phyloP scores from a whole-genome alignment of 2,329 filamentous ascomycete species.

The Neofusicoccum sp. region DNA sequence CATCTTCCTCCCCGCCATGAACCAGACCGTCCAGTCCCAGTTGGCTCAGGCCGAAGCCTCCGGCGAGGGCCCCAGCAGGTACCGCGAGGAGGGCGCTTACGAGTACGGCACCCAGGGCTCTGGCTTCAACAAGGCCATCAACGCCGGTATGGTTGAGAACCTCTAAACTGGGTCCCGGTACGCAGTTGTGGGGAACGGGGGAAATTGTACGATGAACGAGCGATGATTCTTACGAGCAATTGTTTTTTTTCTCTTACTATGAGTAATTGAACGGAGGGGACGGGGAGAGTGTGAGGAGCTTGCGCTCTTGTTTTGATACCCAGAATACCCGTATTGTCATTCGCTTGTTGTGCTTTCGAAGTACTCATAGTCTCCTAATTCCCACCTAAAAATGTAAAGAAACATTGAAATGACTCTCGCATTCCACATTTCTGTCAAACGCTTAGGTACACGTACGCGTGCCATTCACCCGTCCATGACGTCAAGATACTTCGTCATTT shows the following conservation, averaged over 20 bases:
- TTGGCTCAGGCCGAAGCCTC: conserved; percentile 46
- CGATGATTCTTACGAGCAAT: neutral
- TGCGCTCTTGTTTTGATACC: neutral
- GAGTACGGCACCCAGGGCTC: conserved; percentile 41
- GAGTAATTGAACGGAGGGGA: neutral
- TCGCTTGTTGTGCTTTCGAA: neutral
- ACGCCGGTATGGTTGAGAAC: conserved; percentile 79
- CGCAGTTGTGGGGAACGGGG: neutral
- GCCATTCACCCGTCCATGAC: neutral
- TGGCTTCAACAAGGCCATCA: conserved; percentile 77
- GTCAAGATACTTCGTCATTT: neutral
- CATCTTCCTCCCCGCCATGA: conserved; percentile 70
- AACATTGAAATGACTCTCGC: neutral
- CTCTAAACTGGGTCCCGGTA: conserved; percentile 54
- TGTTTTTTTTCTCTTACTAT: neutral
- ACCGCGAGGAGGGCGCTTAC: conserved; percentile 32
- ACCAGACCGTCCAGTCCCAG: conserved; percentile 60
- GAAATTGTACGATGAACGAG: conserved; percentile 3
- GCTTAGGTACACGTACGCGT: too few species aligned
- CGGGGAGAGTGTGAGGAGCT: neutral
- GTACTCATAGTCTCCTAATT: neutral
- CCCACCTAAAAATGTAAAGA: neutral
- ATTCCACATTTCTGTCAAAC: too few species aligned
- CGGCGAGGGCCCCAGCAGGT: conserved; percentile 57
- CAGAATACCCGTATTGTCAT: conserved; percentile 8